Evolutionary conservation across 768 basidiomycete genomes (phyloP).

Genomic region (Boletales sp.): DNA sequence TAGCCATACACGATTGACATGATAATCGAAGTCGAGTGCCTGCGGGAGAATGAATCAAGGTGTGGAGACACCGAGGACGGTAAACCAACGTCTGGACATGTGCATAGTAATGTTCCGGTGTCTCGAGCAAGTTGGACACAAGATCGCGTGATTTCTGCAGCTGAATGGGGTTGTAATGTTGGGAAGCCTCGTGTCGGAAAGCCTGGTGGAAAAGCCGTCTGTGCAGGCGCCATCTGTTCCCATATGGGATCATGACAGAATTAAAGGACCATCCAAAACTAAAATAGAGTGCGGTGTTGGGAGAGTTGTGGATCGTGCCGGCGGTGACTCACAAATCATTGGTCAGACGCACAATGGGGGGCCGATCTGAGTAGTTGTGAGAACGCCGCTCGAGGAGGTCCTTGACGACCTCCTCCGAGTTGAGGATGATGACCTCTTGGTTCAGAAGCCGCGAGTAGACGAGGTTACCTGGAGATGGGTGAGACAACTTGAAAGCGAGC

Average conservation of each 20-base stretch:
- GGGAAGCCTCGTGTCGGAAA: conserved; percentile 19
- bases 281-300: neutral
- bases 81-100: conserved; percentile 26
- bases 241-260: conserved; percentile 25
- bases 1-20: conserved; percentile 32
- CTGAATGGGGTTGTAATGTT: conserved; percentile 21
- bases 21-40: conserved; percentile 25
- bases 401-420: conserved; percentile 34
- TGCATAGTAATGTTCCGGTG: conserved; percentile 9
- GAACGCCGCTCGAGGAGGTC: conserved; percentile 47
- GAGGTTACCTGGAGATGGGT: conserved; percentile 29
- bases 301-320: neutral
- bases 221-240: conserved; percentile 28
- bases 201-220: conserved; percentile 27
- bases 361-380: conserved; percentile 43
- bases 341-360: conserved; percentile 24
- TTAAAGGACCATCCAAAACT: conserved; percentile 31
- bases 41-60: neutral
- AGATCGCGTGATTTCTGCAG: conserved; percentile 25
- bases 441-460: conserved; percentile 37
- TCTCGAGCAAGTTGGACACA: conserved; percentile 22
- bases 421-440: conserved; percentile 37
- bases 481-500: neutral
- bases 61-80: neutral
- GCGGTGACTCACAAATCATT: conserved; percentile 25